Base-by-base conservation (phyloP, 768 basidiomycete genomes). In the Collybia mongolica region DNA sequence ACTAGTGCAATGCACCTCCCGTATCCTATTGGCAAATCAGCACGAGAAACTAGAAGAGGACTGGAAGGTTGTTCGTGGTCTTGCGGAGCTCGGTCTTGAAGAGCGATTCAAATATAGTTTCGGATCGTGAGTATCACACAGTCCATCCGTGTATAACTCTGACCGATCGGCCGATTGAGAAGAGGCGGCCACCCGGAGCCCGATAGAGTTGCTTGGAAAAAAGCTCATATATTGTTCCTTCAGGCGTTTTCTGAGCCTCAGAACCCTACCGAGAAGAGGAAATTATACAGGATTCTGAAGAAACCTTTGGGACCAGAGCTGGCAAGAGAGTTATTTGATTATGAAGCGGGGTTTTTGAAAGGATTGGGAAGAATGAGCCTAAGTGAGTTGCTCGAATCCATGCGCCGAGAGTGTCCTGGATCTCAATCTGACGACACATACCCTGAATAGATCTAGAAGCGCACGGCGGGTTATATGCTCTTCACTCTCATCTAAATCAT, bases 401-500 rank as follows among this genome's bases (percentile, higher is more conserved):
- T 50, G n/a, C 47, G 32, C 40, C 42, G 38, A 44, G 47, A 32
- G 5, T 32, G 29, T 49, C 40, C 37, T 18, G 6, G 17, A 11
- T 48, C 51, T 35, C 36, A 36, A 39, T 40, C 38, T 14, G 38
- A 35, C 17, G 32, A 15, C 19, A 6, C 45, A 86, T 86, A 92
- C 60, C 71, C 36, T n/a, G 15, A 19, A 7, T 46, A 87, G 87
- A 93, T 60, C 72, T 93, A 44, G 93, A 94, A 68, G 81, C 86
- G 1, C 90, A 93, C 48, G 92, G 91, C 2, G 93, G 92, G 2
- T 72, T 96, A 8, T 96, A 94, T 68, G 79, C 77, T 18, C 76
- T 94, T 4, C 92, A 95, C 63, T 87, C 92, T 2, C 90, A 94
- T 57, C 65, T 95, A 24, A 97, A 96, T 66, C 93, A 97, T 65